Conservation (phyloP, 495 filamentous ascomycete genomes). For the Terfezia boudieri region DNA sequence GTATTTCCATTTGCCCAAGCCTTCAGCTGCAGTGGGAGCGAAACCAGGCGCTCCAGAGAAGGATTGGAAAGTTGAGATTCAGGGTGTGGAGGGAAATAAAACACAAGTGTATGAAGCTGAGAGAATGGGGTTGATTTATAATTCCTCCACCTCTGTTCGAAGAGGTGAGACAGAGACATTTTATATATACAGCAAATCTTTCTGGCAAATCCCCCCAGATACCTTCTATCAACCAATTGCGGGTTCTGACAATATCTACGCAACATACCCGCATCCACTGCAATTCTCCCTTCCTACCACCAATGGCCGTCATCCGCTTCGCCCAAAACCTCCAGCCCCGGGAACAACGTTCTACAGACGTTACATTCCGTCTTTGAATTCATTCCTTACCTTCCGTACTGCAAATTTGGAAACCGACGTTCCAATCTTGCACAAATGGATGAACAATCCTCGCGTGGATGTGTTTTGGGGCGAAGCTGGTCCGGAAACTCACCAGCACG, state of each 20-base stretch:
- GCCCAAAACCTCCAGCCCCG: constrained; percentile 72
- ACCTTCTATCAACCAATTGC: constrained; percentile 36
- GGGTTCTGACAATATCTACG: neutral
- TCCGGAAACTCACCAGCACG: constrained; percentile 36
- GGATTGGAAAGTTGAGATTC: constrained; percentile 74
- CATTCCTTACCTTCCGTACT: constrained; percentile 75
- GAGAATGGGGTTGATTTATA: neutral
- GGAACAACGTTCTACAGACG: constrained; percentile 77
- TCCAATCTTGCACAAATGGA: constrained; percentile 68
- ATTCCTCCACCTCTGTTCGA: neutral
- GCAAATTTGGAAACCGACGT: constrained; percentile 31
- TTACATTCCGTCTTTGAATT: constrained; percentile 55
- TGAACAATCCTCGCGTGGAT: constrained; percentile 66
- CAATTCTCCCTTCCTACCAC: neutral
- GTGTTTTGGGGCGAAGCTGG: constrained; percentile 59
- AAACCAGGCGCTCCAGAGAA: constrained; percentile 45
- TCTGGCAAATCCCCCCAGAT: constrained; percentile 80
- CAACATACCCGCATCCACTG: neutral
- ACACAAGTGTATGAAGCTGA: neutral
- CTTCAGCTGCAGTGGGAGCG: constrained; percentile 16
- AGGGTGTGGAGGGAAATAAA: constrained; percentile 7
- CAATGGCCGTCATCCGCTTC: constrained; percentile 58
- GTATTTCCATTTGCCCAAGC: constrained; percentile 75
- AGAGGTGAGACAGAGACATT: neutral
- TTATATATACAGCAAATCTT: constrained; percentile 28